Evolutionary conservation across 2,329 filamentous ascomycete species (phyloP), one percentile per base, ranked within the genome.

Genomic region (Cephalotrichum gorgonifer): DNA sequence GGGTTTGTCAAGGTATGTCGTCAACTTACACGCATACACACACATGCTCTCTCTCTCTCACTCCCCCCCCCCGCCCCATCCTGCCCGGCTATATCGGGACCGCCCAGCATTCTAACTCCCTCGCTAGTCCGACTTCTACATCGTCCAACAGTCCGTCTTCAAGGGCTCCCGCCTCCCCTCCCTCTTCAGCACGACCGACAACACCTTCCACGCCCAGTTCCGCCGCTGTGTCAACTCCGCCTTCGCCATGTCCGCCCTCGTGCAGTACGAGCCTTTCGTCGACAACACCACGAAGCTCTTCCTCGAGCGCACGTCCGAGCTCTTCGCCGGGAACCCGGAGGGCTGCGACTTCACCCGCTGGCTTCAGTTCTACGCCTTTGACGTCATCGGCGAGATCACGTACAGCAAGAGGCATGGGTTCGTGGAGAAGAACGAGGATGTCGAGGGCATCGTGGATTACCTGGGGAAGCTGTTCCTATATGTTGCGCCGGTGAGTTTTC

Each of bases 331-430:
- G 22, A 66, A 68, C 23, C 52, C 61, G 0, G 54, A 54, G n/a
- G 56, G 57, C 23, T 86, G 81, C 57, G 77, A 86, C 58, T 83
- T 88, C 50, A 78, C 79, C 2, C 70, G 73, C 50, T 89, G 86
- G 86, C 67, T 90, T 50, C 86, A 90, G 58, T 89, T 82, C 60
- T 89, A 86, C 56, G 86, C 86, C 0, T 90, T 90, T 57, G 86
- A 90, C 59, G 85, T 89, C 14, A 88, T 88, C 53, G 85, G 85
- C 6, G 81, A 86, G 53, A 77, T 89, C 57, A 88, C 85, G 0
- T 89, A 86, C 65, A 81, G 79, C 61, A 86, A 86, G 61, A 73
- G 83, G 0, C 75, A 88, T 51, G 86, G 86, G 0, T 90, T 90
- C 54, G 66, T 90, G 2, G 85, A 90, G 62, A 75, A 77, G 59